Conservation (phyloP, 768 basidiomycete genomes). For the Austroboletus festivus region DNA sequence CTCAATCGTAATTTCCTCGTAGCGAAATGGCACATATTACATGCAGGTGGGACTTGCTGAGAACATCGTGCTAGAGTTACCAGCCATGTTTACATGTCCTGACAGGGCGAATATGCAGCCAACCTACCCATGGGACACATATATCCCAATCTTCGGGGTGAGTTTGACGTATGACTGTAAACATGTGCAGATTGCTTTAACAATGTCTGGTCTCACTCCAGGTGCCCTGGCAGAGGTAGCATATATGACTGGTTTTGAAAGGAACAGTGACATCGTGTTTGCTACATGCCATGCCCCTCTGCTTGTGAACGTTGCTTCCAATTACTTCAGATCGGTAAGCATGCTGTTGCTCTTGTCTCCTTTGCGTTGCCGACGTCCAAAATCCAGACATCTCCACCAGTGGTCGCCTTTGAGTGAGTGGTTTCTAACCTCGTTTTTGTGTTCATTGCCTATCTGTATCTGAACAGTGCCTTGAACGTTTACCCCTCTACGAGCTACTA, state of each 20-base stretch:
- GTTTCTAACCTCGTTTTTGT: background rate
- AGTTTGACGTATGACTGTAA: slow-evolving; percentile 7
- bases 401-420: slow-evolving; percentile 56
- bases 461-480: slow-evolving; percentile 47
- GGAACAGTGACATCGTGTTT: slow-evolving; percentile 58
- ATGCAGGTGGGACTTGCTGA: slow-evolving; percentile 32
- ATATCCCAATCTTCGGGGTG: slow-evolving; percentile 54
- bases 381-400: slow-evolving; percentile 44
- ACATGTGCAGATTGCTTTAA: background rate
- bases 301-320: slow-evolving; percentile 43
- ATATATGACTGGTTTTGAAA: slow-evolving; percentile 64
- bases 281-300: slow-evolving; percentile 58
- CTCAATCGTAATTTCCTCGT: background rate
- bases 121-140: slow-evolving; percentile 47
- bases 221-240: slow-evolving; percentile 55
- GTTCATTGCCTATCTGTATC: too few species aligned
- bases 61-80: background rate
- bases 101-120: slow-evolving; percentile 51
- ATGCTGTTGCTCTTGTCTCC: slow-evolving; percentile 20
- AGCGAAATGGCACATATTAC: slow-evolving; percentile 59
- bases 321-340: slow-evolving; percentile 47
- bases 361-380: background rate
- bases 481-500: slow-evolving; percentile 60
- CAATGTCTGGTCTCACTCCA: slow-evolving; percentile 11
- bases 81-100: background rate